Evolutionary conservation across 176 grass and related monocot species (phyloP), one percentile per base, ranked within the genome.

Genomic region (Tillandsia leiboldiana): DNA sequence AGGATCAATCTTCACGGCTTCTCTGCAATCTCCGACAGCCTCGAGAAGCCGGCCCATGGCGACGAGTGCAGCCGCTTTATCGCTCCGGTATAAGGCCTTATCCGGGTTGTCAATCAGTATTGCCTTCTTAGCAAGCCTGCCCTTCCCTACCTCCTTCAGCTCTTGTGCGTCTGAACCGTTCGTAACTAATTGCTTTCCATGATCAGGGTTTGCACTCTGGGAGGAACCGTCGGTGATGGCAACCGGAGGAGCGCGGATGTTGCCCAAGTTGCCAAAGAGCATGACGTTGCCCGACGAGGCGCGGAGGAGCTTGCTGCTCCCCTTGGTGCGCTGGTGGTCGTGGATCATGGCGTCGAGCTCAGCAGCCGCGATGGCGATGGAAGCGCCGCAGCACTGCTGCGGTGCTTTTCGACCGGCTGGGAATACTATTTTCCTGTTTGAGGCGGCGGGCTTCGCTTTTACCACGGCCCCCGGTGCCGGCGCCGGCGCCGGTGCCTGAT

Each of bases 241-340:
- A 3, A 69, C 70, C 18, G 70, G 78, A 6, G 78, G 78, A 6
- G 78, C 78, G 5, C 78, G 70, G 59, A 80, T 72, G 50, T 73
- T 80, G 5, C 78, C 78, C 2, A 80, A 29, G 69, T 80, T 80
- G 48, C 77, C 51, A 59, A 53, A 79, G 58, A 79, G 33, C 77
- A 79, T 79, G 48, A 80, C 78, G 49, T 80, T 80, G 70, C 70
- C 78, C 8, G 78, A 73, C 8, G 78, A 80, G 8, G 78, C 78
- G 29, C 70, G 70, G 51, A 80, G 51, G 33, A 80, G 70, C 17
- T 69, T 50, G 69, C 57, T 72, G 69, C 78, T 67, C 17, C 70
- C 63, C 26, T 68, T 80, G 78, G 24, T 67, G 28, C 70, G 70
- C 78, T 73, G 78, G 62, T 80, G 63, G 70, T 80, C 78, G 51